Evolutionary conservation across 2,329 filamentous ascomycete genomes (phyloP).

Genomic region (Penicillium brevicompactum): DNA sequence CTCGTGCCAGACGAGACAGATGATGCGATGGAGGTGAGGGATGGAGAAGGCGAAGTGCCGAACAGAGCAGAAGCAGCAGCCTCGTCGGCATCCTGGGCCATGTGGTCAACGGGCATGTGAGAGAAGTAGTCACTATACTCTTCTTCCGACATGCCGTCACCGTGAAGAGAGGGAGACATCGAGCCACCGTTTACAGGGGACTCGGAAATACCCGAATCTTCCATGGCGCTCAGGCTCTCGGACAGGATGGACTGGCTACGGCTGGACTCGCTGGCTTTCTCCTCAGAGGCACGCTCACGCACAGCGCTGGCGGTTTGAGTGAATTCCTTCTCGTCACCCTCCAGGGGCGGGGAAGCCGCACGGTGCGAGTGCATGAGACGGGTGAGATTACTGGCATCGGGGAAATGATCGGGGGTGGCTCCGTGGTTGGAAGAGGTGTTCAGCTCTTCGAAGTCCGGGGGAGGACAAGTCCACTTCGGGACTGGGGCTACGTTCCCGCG

Average conservation of each 20-base stretch:
- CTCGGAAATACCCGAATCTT: constrained; percentile 33
- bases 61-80: constrained; percentile 40
- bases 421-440: constrained; percentile 62
- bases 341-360: constrained; percentile 82
- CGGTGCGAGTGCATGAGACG: constrained; percentile 65
- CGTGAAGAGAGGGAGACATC: constrained; percentile 32
- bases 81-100: constrained; percentile 34
- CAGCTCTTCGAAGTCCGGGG: constrained; percentile 72
- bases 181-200: constrained; percentile 36
- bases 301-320: constrained; percentile 91
- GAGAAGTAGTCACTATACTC: constrained; percentile 41
- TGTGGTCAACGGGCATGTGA: constrained; percentile 28
- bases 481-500: constrained; percentile 72
- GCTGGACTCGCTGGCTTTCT: constrained; percentile 34
- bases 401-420: constrained; percentile 57
- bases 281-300: constrained; percentile 56
- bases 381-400: constrained; percentile 58
- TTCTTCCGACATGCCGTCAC: constrained; percentile 31
- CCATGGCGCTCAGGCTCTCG: constrained; percentile 47
- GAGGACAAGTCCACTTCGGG: constrained; percentile 91
- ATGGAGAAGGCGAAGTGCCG: constrained; percentile 46
- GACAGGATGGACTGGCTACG: constrained; percentile 39
- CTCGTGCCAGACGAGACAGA: constrained; percentile 47
- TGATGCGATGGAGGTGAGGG: constrained; percentile 43
- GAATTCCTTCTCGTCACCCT: constrained; percentile 95